phyloP scores from a whole-genome alignment of 176 grass and related monocot genomes.

The Stipa capillata region DNA sequence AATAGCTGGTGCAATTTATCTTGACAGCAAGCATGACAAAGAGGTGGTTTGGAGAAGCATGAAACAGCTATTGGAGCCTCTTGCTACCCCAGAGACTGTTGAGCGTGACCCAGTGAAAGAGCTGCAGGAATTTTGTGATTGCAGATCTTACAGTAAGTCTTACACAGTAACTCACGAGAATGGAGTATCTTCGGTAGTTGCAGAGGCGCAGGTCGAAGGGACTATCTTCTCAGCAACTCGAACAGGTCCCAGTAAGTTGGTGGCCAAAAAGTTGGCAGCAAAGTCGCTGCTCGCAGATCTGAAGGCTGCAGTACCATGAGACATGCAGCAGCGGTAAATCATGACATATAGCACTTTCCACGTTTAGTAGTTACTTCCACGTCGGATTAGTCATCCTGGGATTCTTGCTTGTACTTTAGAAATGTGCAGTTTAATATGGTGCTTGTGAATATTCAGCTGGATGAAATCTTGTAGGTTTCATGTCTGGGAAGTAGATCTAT shows the following conservation, averaged over 20 bases:
- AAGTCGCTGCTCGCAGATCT: constrained; percentile 32
- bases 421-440: not conserved
- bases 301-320: not conserved
- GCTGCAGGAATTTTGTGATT: constrained; percentile 43
- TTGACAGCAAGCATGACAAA: constrained; percentile 43
- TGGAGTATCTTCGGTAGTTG: constrained; percentile 25
- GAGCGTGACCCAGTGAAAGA: constrained; percentile 42
- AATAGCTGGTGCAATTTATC: constrained; percentile 66
- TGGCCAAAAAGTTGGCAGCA: constrained; percentile 48
- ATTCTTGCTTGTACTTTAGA: not conserved
- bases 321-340: not conserved
- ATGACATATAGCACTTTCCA: not conserved
- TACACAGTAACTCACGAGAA: constrained; percentile 18
- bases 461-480: not conserved
- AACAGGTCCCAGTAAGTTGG: constrained; percentile 19
- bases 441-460: not conserved
- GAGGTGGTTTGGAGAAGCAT: constrained; percentile 55
- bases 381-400: not conserved
- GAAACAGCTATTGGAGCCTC: constrained; percentile 53
- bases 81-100: constrained; percentile 52
- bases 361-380: not conserved
- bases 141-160: not conserved
- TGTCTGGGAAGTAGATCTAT: not conserved
- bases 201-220: constrained; percentile 21
- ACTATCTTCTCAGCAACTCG: constrained; percentile 5